These are phyloP conservation scores for Cucurbita argyrosperma DNA, from an alignment of 306 rosid genomes.

Conservation along the genomic window DNA sequence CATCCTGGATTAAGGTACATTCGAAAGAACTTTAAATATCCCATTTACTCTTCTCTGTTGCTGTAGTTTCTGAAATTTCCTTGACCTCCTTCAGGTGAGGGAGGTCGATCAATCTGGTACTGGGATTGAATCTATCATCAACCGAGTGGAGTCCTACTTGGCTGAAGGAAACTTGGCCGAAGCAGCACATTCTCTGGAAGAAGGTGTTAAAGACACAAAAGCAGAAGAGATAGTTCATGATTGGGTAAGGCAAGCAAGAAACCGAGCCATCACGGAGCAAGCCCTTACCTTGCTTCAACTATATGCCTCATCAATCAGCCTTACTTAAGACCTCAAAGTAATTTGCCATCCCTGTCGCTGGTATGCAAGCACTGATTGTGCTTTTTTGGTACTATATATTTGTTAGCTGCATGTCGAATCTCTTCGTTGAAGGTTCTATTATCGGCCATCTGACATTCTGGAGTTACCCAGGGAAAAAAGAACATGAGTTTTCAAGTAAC, in stretches of 20 bases:
- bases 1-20: constrained; percentile 79
- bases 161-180: constrained; percentile 75
- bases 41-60: background rate
- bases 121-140: constrained; percentile 78
- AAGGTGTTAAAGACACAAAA: constrained; percentile 59
- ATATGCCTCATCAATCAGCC: constrained; percentile 66
- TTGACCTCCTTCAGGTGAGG: constrained; percentile 37
- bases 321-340: constrained; percentile 15
- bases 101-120: constrained; percentile 66
- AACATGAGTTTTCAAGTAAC: background rate
- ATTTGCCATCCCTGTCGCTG: background rate
- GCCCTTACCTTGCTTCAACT: constrained; percentile 72
- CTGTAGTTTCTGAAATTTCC: background rate
- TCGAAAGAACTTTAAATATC: constrained; percentile 1
- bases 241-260: constrained; percentile 67
- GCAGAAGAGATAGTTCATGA: constrained; percentile 57
- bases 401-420: background rate
- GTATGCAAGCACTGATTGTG: background rate
- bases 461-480: constrained; percentile 3
- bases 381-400: background rate
- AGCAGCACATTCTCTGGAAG: constrained; percentile 84
- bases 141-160: constrained; percentile 58
- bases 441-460: background rate
- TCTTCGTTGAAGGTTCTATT: background rate
- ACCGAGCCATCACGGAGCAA: constrained; percentile 94